A percentile compares a stretch with the other conserved stretches of the same genome.
Evolutionary conservation across 805 yeast genomes (phyloP).

Genomic region (Hagleromyces aurorensis): DNA sequence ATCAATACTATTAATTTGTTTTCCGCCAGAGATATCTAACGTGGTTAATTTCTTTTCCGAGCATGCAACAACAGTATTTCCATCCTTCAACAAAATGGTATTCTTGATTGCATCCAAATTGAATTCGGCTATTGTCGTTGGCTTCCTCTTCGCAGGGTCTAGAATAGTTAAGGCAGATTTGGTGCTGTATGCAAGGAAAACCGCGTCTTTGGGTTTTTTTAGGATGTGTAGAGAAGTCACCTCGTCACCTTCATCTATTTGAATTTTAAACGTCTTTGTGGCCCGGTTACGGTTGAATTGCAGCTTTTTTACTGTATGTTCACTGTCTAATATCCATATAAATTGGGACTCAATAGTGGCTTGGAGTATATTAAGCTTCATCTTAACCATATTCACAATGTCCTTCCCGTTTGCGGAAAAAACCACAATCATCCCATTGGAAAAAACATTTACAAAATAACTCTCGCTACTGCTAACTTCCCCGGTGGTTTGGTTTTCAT

Average conservation of each 20-base stretch:
- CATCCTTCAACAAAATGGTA: conserved; percentile 15
- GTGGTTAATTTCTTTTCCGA: conserved; percentile 13
- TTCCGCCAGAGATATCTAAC: conserved; percentile 13
- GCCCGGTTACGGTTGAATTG: conserved; percentile 29
- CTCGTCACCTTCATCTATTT: conserved; percentile 27
- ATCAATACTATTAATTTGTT: conserved; percentile 17
- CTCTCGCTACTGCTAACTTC: conserved; percentile 11
- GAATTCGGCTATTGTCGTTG: conserved; percentile 20
- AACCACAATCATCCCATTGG: conserved; percentile 26
- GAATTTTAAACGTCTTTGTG: conserved; percentile 29
- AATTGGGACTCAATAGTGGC: conserved; percentile 29
- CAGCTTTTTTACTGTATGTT: conserved; percentile 28
- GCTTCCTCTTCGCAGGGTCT: conserved; percentile 44
- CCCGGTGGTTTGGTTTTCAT: conserved; percentile 11
- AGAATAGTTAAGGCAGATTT: conserved; percentile 48
- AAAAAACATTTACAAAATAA: conserved; percentile 25
- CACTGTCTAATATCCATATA: conserved; percentile 31
- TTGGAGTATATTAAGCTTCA: conserved; percentile 31
- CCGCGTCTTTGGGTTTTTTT: conserved; percentile 7
- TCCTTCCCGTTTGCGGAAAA: conserved; percentile 29
- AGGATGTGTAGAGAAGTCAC: conserved; percentile 27
- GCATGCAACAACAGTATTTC: conserved; percentile 19
- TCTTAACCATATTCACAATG: conserved; percentile 32
- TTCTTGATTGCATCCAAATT: conserved; percentile 15
- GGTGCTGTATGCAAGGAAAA: conserved; percentile 26